Evolutionary conservation across 2,329 filamentous ascomycete species (phyloP), one percentile per base, ranked within the genome.

Genomic region (Cordyceps farinosa): DNA sequence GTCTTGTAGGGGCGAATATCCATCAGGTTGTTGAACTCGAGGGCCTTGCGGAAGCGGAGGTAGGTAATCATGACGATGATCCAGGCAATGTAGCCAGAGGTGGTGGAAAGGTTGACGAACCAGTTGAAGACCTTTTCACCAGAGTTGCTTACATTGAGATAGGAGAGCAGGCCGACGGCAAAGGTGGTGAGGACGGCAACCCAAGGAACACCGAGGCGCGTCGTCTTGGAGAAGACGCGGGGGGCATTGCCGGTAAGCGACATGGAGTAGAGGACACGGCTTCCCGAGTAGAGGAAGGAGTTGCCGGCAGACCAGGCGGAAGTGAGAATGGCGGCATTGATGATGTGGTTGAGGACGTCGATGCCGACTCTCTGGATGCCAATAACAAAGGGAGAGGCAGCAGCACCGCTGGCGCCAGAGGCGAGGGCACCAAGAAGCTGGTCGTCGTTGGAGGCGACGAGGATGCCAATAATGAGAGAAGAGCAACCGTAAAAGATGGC

Each of bases 31-130:
- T 87, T 80, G 53, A 77, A 75, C 3, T 72, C 70, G 74, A 88
- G 82, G 7, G 85, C 87, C 64, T 77, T 75, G 61, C 83, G 79
- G 77, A 87, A 87, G 51, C 84, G 83, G 17, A 87, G 71, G 68
- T 86, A 87, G 1, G 83, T 85, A 66, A 85, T 72, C 71, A 84
- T 78, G 66, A 87, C 78, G 13, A 84, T 80, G 65, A 84, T 79
- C 85, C 85, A 88, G 32, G 83, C 84, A 69, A 87, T 82, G 70
- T 84, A 82, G 6, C 84, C 84, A 0, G 82, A 82, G 60, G 86
- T 83, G 62, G 84, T 90, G 36, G 86, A 88, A 62, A 91, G 82
- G 72, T 89, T 90, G 68, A 87, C 82, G 71, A 91, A 89, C 86
- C 88, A 91, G 59, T 79, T 81, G 73, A 91, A 91, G 7, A 90